phyloP scores from a whole-genome alignment of 768 basidiomycete species.

The Termitomyces heimii region DNA sequence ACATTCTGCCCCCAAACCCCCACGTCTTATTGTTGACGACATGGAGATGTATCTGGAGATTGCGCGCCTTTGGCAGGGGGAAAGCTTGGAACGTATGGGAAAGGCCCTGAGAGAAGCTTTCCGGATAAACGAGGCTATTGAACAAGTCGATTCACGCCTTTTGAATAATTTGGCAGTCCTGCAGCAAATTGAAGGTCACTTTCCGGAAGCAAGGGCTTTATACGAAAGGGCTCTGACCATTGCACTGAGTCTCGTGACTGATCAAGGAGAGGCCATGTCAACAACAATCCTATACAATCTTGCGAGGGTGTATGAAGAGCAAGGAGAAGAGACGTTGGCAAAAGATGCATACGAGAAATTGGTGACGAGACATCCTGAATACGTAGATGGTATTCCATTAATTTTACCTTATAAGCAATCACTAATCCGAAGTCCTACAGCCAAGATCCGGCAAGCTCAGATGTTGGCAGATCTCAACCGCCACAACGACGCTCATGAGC shows the following conservation, averaged over 20 bases:
- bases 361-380: conserved; percentile 88
- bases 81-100: conserved; percentile 66
- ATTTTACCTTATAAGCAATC: background rate
- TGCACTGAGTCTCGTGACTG: conserved; percentile 38
- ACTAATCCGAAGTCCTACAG: conserved; percentile 33
- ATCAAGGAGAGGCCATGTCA: conserved; percentile 61
- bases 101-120: conserved; percentile 73
- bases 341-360: conserved; percentile 86
- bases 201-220: conserved; percentile 48
- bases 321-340: conserved; percentile 66
- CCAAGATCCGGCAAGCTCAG: conserved; percentile 87
- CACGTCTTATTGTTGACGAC: conserved; percentile 65
- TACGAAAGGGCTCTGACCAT: conserved; percentile 74
- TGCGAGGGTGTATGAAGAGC: conserved; percentile 86
- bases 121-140: conserved; percentile 48
- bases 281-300: conserved; percentile 90
- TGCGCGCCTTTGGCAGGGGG: conserved; percentile 82
- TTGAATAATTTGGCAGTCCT: conserved; percentile 79
- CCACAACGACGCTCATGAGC: conserved; percentile 77
- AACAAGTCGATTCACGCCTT: conserved; percentile 56
- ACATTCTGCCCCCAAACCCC: conserved; percentile 27
- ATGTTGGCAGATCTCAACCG: conserved; percentile 68
- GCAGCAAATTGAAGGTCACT: conserved; percentile 61
- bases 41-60: conserved; percentile 89
- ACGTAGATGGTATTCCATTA: conserved; percentile 78